Conservation (phyloP, 1,284 basidiomycete species). For the Fomitopsis pinicola region DNA sequence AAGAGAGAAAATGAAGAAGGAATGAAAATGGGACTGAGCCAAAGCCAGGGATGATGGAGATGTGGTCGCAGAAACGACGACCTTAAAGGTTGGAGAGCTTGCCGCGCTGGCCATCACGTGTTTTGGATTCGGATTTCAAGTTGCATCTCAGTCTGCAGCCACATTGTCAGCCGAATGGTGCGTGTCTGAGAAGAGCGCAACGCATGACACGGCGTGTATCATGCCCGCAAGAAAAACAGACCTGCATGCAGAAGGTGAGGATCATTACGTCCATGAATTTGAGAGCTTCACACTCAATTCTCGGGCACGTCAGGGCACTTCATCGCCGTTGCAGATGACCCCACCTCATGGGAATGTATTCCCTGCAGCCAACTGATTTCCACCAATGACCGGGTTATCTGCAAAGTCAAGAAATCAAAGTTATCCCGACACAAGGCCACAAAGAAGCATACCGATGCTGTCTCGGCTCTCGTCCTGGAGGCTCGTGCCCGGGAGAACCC, state of each 20-base stretch:
- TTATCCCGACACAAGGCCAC: not conserved
- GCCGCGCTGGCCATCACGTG: not conserved
- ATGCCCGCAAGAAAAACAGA: not conserved
- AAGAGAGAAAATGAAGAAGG: not conserved
- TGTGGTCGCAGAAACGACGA: not conserved
- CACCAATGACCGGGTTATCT: not conserved
- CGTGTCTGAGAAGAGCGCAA: not conserved
- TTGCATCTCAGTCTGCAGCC: not conserved
- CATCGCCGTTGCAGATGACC: not conserved
- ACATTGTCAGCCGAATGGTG: not conserved
- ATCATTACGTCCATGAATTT: not conserved
- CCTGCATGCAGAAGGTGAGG: not conserved
- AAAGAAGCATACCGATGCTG: not conserved
- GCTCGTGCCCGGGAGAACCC: not conserved
- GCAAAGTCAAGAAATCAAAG: not conserved
- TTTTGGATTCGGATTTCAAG: too few species aligned
- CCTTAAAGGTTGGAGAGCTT: too few species aligned
- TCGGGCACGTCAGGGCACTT: not conserved
- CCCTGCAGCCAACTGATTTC: not conserved
- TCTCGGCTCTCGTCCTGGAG: not conserved
- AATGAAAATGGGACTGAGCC: not conserved
- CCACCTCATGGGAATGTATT: not conserved
- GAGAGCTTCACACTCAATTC: not conserved
- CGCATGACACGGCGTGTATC: not conserved
- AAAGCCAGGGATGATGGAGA: not conserved